Evolutionary conservation across 2,329 filamentous ascomycete species (phyloP), one percentile per base, ranked within the genome.

Genomic region (Macrophomina tecta): DNA sequence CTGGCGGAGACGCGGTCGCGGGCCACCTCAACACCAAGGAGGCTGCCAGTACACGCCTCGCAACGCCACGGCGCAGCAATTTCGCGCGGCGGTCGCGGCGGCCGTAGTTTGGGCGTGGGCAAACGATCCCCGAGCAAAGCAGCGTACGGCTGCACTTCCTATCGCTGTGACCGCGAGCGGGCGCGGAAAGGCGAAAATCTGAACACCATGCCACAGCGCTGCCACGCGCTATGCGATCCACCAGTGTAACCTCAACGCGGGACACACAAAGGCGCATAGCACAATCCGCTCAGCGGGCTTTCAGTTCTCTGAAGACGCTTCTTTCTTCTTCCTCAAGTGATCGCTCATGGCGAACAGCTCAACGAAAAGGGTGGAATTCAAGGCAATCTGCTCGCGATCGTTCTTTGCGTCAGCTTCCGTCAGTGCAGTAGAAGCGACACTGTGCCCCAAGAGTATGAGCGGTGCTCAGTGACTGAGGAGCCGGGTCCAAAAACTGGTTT

Each of bases 381-480:
- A 23, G 23, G 23, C 23, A 2, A 23, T 23, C 23, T 23, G 23
- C 23, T 3, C 2, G 3, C 23, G 3, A 3, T 23, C 2, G 23
- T 3, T 3, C 23, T 14, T 56, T n/a, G 52, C 52, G n/a, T 56
- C 52, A 56, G 3, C 52, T 8, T 9, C 7, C 38, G 11, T 9
- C 8, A 56, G 52, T 56, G 52, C 34, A 56, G 40, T 56, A 56
- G 7, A 8, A 18, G 52, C 3, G 52, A 56, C 52, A 56, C 52
- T 38, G 52, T 40, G 52, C 8, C 12, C 32, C 11, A 32, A 36
- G 51, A 55, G 23, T 16, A 38, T 55, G 16, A 38, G 52, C 32
- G 5, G 34, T 2, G 52, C 52, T 6, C 52, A 56, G 30, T 7
- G 52, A 32, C 52, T 32, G 12, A 23, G 23, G 16, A 36, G 8